Percentiles rank a stretch among this genome's conserved stretches.
Evolutionary conservation across 1,139 yeast genomes (phyloP).

Genomic region (Saccharomyces hybrid): DNA sequence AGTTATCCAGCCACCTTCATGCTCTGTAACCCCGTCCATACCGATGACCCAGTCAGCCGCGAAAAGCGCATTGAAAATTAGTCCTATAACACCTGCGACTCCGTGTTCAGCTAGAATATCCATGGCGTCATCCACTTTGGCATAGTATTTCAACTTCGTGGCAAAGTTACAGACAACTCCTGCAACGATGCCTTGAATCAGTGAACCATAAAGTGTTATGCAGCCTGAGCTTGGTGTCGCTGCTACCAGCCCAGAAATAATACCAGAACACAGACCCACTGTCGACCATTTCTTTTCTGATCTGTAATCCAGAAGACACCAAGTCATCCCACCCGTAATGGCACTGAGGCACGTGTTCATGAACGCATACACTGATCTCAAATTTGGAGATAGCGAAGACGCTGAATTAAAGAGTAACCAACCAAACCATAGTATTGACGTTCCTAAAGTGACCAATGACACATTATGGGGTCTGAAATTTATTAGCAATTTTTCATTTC

Average conservation of each 20-base stretch:
- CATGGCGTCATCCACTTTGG: too few relatives aligned
- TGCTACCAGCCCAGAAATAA: slow-evolving; percentile 90
- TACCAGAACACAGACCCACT: slow-evolving; percentile 92
- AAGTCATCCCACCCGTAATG: too few relatives aligned
- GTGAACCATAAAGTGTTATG: slow-evolving; percentile 88
- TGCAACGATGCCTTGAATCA: slow-evolving; percentile 71
- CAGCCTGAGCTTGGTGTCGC: slow-evolving; percentile 93
- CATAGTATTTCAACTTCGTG: too few relatives aligned
- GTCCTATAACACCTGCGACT: too few relatives aligned
- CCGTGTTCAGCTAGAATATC: too few relatives aligned
- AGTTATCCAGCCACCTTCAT: too few relatives aligned
- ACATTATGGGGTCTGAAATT: slow-evolving; percentile 95
- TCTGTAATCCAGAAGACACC: slow-evolving; percentile 83
- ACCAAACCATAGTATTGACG: slow-evolving; percentile 64
- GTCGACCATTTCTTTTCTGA: slow-evolving; percentile 88
- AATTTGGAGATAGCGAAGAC: slow-evolving; percentile 55
- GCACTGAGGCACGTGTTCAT: slow-evolving; percentile 90
- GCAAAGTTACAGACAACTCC: slow-evolving; percentile 85
- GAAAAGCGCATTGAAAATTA: too few relatives aligned
- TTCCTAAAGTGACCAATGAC: slow-evolving; percentile 77
- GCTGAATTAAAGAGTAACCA: slow-evolving; percentile 93
- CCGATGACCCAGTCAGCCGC: too few relatives aligned
- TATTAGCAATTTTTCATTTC: slow-evolving; percentile 76
- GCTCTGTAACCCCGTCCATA: too few relatives aligned
- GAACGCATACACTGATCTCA: slow-evolving; percentile 54